A percentile compares a stretch with the other conserved stretches of the same genome.
These are phyloP conservation scores for Penicillium parvum DNA, from an alignment of 495 filamentous ascomycete species.

Conservation along the genomic window DNA sequence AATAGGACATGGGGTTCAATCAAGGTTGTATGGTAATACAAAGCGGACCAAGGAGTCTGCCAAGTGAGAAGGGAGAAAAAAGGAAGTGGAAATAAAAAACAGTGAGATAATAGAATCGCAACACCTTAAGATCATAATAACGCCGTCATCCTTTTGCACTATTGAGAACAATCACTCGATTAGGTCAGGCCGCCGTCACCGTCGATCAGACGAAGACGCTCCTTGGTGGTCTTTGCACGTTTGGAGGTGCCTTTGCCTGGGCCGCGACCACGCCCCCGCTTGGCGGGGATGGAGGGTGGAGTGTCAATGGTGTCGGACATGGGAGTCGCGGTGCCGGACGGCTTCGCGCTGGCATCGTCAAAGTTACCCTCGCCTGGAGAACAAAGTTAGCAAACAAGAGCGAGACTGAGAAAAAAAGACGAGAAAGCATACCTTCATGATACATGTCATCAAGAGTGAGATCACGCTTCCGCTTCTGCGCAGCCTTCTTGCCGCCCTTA, in stretches of 20 bases:
- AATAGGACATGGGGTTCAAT: slow-evolving; percentile 45
- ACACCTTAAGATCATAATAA: slow-evolving; percentile 18
- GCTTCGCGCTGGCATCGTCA: slow-evolving; percentile 74
- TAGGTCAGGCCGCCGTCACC: slow-evolving; percentile 54
- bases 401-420: background rate
- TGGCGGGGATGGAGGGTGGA: slow-evolving; percentile 44
- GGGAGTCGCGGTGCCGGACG: slow-evolving; percentile 79
- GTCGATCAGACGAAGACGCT: slow-evolving; percentile 82
- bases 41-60: slow-evolving; percentile 13
- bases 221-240: slow-evolving; percentile 88
- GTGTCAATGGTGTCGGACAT: slow-evolving; percentile 51
- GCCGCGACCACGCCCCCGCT: slow-evolving; percentile 50
- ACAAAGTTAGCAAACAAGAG: slow-evolving; percentile 18
- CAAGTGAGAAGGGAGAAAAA: slow-evolving; percentile 16
- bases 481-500: slow-evolving; percentile 54
- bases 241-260: slow-evolving; percentile 56
- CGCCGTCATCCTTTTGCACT: slow-evolving; percentile 31
- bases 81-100: slow-evolving; percentile 5
- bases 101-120: slow-evolving; percentile 8
- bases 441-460: slow-evolving; percentile 95
- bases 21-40: slow-evolving; percentile 32
- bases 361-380: slow-evolving; percentile 85
- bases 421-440: slow-evolving; percentile 69
- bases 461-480: slow-evolving; percentile 63
- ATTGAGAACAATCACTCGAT: slow-evolving; percentile 14